phyloP scores from a whole-genome alignment of 1,139 yeast genomes.

The Pneumocystis wakefieldiae region DNA sequence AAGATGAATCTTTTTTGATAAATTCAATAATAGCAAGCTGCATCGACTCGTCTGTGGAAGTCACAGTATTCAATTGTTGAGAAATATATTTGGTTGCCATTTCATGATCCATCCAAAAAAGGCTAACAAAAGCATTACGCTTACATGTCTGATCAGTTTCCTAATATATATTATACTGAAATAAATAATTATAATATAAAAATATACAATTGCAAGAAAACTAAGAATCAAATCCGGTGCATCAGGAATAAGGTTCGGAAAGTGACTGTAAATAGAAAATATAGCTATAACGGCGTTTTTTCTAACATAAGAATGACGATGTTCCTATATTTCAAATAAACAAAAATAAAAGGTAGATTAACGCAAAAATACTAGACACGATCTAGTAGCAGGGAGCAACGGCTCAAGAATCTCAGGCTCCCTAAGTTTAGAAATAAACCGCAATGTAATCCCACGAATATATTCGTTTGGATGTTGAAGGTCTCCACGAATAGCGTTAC shows the following conservation, averaged over 20 bases:
- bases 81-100: slow-evolving; percentile 72
- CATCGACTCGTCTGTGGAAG: slow-evolving; percentile 63
- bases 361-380: slow-evolving; percentile 36
- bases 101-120: slow-evolving; percentile 70
- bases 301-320: slow-evolving; percentile 94
- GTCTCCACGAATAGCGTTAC: slow-evolving; percentile 90
- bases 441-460: slow-evolving; percentile 84
- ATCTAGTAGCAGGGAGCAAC: slow-evolving; percentile 80
- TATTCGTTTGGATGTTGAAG: slow-evolving; percentile 96
- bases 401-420: slow-evolving; percentile 94
- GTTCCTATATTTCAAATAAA: slow-evolving; percentile 31
- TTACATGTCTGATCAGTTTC: slow-evolving; percentile 91
- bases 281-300: slow-evolving; percentile 93
- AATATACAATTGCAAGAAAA: neutral
- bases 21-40: slow-evolving; percentile 88
- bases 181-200: slow-evolving; percentile 13
- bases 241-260: slow-evolving; percentile 80
- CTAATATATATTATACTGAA: slow-evolving; percentile 54
- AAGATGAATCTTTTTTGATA: slow-evolving; percentile 63
- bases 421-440: slow-evolving; percentile 76
- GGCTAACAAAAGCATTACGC: slow-evolving; percentile 85
- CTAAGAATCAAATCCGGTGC: slow-evolving; percentile 51
- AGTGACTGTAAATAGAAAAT: slow-evolving; percentile 56
- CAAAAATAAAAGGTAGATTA: neutral
- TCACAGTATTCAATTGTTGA: slow-evolving; percentile 47